Percentiles rank a stretch among this genome's conserved stretches.
Conservation (phyloP, 1,284 basidiomycete species). For the Athelia sp. region DNA sequence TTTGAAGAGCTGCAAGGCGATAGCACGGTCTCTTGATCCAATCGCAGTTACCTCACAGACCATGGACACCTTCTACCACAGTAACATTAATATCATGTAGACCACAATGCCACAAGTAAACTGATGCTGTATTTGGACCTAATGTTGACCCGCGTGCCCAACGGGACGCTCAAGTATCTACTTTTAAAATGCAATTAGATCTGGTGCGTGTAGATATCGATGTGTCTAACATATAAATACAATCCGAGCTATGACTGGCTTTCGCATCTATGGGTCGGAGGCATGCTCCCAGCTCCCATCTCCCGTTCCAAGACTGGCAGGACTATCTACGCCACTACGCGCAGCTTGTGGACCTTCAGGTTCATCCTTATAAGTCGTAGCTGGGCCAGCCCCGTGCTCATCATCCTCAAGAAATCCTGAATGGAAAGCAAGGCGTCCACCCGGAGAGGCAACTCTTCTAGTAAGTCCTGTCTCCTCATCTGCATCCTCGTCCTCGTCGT, state of each 20-base stretch:
- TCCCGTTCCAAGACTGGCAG: constrained; percentile 42
- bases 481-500: constrained; percentile 63
- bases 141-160: too few relatives aligned
- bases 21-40: constrained; percentile 15
- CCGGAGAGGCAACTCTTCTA: constrained; percentile 20
- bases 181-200: too few relatives aligned
- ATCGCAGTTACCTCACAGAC: too few relatives aligned
- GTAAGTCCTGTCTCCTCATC: constrained; percentile 62
- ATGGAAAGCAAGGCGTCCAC: constrained; percentile 43
- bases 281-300: constrained; percentile 74
- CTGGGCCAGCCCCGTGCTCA: constrained; percentile 34
- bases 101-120: too few relatives aligned
- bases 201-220: too few relatives aligned
- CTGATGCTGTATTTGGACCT: too few relatives aligned
- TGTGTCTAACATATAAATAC: too few relatives aligned
- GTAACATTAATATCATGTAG: too few relatives aligned
- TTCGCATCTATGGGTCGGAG: constrained; percentile 27
- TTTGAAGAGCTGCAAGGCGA: constrained; percentile 81
- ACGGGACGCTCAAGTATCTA: too few relatives aligned
- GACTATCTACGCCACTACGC: constrained; percentile 10
- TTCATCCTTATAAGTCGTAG: constrained; percentile 53
- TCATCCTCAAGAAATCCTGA: constrained; percentile 67
- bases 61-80: too few relatives aligned
- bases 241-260: too few relatives aligned
- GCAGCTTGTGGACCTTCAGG: constrained; percentile 30